Conservation (phyloP, 495 filamentous ascomycete species). For the Penicillium maclennaniae region DNA sequence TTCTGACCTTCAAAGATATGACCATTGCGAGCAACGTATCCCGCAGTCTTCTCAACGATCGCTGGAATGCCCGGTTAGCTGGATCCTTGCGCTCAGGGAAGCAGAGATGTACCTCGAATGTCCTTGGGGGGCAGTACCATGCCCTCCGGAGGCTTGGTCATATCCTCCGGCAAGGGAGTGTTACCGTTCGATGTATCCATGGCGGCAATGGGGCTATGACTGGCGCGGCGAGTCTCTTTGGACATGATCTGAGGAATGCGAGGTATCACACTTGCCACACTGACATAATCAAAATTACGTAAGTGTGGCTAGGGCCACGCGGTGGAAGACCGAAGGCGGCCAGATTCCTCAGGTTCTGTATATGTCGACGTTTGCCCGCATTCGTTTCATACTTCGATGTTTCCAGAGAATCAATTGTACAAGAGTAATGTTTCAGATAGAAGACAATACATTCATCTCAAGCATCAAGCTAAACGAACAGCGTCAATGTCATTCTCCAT, state of each 20-base stretch:
- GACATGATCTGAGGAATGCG: background rate
- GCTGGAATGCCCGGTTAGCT: conserved; percentile 40
- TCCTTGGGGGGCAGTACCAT: conserved; percentile 82
- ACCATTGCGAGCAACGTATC: conserved; percentile 82
- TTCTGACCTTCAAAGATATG: conserved; percentile 69
- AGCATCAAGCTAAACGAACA: background rate
- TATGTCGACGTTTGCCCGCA: background rate
- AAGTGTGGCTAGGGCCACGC: background rate
- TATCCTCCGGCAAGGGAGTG: conserved; percentile 47
- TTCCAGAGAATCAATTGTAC: background rate
- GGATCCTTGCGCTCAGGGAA: conserved; percentile 3
- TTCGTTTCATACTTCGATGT: background rate
- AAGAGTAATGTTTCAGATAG: background rate
- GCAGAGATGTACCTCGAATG: conserved; percentile 52
- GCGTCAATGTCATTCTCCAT: background rate
- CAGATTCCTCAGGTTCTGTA: background rate
- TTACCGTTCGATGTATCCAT: conserved; percentile 60
- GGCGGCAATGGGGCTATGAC: conserved; percentile 5
- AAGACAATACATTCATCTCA: background rate
- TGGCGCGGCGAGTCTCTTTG: conserved; percentile 2
- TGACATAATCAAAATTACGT: background rate
- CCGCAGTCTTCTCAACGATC: conserved; percentile 93
- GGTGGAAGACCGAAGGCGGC: background rate
- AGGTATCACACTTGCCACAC: conserved; percentile 4
- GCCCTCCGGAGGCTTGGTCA: conserved; percentile 73